phyloP scores from a whole-genome alignment of 2,329 filamentous ascomycete species.

The Bipolaris oryzae region DNA sequence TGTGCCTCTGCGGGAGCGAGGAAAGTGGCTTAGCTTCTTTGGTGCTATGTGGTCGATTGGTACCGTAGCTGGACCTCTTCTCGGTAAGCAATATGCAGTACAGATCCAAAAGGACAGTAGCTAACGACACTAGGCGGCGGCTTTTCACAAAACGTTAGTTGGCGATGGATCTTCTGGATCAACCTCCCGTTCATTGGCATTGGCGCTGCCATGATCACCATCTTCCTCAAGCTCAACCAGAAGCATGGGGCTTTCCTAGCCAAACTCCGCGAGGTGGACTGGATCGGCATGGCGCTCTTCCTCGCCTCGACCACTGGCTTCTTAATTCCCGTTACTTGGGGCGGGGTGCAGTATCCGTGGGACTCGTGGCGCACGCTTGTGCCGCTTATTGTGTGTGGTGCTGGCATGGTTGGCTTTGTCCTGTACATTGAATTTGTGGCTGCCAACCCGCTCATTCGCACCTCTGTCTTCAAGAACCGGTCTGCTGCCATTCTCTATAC shows the following conservation, averaged over 20 bases:
- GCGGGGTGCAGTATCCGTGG: slow-evolving; percentile 71
- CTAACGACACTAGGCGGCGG: slow-evolving; percentile 51
- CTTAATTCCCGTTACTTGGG: slow-evolving; percentile 68
- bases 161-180: slow-evolving; percentile 71
- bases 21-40: slow-evolving; percentile 52
- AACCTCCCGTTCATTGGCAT: slow-evolving; percentile 64
- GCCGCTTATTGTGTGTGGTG: slow-evolving; percentile 63
- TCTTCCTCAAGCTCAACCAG: slow-evolving; percentile 62
- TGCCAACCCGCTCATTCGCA: slow-evolving; percentile 57
- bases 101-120: not conserved
- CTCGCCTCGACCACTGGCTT: slow-evolving; percentile 64
- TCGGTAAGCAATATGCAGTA: slow-evolving; percentile 31
- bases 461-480: slow-evolving; percentile 56
- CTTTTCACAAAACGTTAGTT: slow-evolving; percentile 58
- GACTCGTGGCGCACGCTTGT: slow-evolving; percentile 65
- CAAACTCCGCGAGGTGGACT: slow-evolving; percentile 65
- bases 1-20: slow-evolving; percentile 52
- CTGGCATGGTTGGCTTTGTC: slow-evolving; percentile 59
- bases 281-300: slow-evolving; percentile 66
- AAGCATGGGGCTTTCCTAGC: slow-evolving; percentile 54
- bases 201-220: slow-evolving; percentile 54
- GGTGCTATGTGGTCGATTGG: slow-evolving; percentile 62
- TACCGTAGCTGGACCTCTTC: slow-evolving; percentile 57
- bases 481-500: slow-evolving; percentile 59
- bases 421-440: slow-evolving; percentile 62